These are phyloP conservation scores for Ascochyta koolunga DNA, from an alignment of 2,329 filamentous ascomycete genomes.

Conservation along the genomic window DNA sequence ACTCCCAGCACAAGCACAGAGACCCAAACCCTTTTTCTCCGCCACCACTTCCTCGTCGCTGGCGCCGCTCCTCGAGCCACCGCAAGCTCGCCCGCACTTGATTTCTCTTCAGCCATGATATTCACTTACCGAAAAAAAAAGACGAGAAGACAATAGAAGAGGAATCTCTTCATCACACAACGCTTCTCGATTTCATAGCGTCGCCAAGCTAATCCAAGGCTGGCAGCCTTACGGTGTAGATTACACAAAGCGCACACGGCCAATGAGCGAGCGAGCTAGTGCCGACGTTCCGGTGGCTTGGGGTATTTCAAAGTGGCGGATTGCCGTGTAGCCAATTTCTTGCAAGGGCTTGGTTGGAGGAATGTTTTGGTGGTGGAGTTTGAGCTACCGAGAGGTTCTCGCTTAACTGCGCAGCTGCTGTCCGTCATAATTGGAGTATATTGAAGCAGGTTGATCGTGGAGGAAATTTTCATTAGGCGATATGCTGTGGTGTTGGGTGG, in stretches of 20 bases:
- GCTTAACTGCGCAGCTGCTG: too few species aligned
- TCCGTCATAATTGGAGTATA: too few species aligned
- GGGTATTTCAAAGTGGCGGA: not conserved
- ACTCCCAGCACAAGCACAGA: not conserved
- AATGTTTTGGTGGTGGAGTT: too few species aligned
- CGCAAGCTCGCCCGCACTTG: too few species aligned
- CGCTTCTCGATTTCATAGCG: not conserved
- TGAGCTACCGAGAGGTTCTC: too few species aligned
- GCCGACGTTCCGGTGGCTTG: not conserved
- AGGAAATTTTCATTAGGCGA: too few species aligned
- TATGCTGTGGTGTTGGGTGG: too few species aligned
- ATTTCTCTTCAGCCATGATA: not conserved
- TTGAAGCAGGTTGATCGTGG: too few species aligned
- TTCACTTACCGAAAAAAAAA: not conserved
- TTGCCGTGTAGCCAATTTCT: not conserved
- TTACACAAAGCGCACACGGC: not conserved
- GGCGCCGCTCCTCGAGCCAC: not conserved
- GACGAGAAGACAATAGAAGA: too few species aligned
- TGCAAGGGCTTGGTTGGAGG: too few species aligned
- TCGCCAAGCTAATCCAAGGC: slow-evolving; percentile 7
- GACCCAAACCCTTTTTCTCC: slow-evolving; percentile 5
- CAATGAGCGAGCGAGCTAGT: not conserved
- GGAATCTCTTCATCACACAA: too few species aligned
- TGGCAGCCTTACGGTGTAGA: not conserved
- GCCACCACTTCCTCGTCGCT: slow-evolving; percentile 4